A percentile compares a stretch with the other conserved stretches of the same genome.
These are phyloP conservation scores for Sporothrix humicola DNA, from an alignment of 2,329 filamentous ascomycete species.

Conservation along the genomic window DNA sequence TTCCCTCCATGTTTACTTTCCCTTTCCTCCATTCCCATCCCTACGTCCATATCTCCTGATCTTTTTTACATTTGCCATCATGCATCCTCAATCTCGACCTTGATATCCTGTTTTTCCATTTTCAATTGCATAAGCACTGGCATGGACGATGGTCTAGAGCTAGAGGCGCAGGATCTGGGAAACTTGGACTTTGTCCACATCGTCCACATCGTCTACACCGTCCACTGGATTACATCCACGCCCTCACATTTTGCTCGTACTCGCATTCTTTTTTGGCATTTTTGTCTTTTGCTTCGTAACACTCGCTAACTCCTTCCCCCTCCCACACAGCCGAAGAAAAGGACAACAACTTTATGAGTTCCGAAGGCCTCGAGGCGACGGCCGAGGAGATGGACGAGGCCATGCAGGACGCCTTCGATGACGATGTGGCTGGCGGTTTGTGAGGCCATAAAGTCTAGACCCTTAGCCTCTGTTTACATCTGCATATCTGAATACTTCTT, in stretches of 20 bases:
- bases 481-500: background rate
- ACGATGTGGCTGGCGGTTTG: constrained; percentile 21
- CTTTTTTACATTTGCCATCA: background rate
- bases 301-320: constrained; percentile 32
- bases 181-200: background rate
- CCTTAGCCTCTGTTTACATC: constrained; percentile 17
- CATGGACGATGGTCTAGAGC: background rate
- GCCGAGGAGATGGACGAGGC: constrained; percentile 65
- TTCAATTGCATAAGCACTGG: background rate
- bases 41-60: background rate
- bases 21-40: constrained; percentile 37
- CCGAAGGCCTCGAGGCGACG: constrained; percentile 67
- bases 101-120: background rate
- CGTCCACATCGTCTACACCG: too few relatives aligned
- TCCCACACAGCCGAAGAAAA: constrained; percentile 64
- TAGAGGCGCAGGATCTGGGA: background rate
- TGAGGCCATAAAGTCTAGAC: background rate
- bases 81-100: background rate
- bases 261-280: background rate
- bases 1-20: constrained; percentile 13
- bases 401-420: constrained; percentile 45
- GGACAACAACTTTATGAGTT: constrained; percentile 70
- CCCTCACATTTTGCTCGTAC: background rate
- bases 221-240: background rate
- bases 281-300: background rate